A percentile compares a stretch with the other conserved stretches of the same genome.
These are phyloP conservation scores for Fusarium chuoi DNA, from an alignment of 2,329 filamentous ascomycete genomes.

Conservation along the genomic window DNA sequence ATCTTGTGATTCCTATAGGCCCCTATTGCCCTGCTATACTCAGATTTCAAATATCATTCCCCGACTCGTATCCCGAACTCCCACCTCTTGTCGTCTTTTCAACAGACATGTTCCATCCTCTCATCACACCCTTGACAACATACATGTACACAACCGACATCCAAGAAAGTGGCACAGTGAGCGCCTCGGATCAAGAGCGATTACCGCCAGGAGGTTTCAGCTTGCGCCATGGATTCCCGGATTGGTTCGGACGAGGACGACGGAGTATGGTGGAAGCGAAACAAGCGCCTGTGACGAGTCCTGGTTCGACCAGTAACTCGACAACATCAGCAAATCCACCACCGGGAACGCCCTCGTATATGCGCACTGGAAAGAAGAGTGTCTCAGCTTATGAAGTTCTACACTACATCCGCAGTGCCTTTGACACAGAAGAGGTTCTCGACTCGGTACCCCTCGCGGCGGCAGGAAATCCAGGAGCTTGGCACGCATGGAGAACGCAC, in stretches of 20 bases:
- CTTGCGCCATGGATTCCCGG: conserved; percentile 87
- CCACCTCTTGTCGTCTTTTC: conserved; percentile 89
- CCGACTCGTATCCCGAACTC: conserved; percentile 78
- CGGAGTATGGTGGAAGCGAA: conserved; percentile 53
- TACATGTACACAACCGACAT: conserved; percentile 90
- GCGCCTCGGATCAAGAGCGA: conserved; percentile 83
- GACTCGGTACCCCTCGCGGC: conserved; percentile 83
- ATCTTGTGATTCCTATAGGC: conserved; percentile 61
- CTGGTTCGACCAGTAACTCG: conserved; percentile 36
- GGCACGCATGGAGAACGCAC: conserved; percentile 90
- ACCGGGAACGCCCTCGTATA: conserved; percentile 50
- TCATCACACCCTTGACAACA: conserved; percentile 92
- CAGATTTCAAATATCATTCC: conserved; percentile 90
- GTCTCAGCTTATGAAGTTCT: conserved; percentile 75
- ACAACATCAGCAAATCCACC: conserved; percentile 47
- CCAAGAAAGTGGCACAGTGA: conserved; percentile 79
- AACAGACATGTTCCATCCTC: conserved; percentile 93
- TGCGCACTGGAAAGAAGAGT: conserved; percentile 54
- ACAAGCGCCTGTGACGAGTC: conserved; percentile 50
- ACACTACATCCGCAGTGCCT: conserved; percentile 83
- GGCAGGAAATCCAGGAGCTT: conserved; percentile 89
- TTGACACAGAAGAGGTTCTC: conserved; percentile 80
- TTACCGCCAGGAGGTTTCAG: conserved; percentile 91
- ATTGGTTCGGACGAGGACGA: conserved; percentile 79
- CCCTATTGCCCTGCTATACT: conserved; percentile 89